Conservation (phyloP, 345 rosid species). For the Sisymbrium altissimum region DNA sequence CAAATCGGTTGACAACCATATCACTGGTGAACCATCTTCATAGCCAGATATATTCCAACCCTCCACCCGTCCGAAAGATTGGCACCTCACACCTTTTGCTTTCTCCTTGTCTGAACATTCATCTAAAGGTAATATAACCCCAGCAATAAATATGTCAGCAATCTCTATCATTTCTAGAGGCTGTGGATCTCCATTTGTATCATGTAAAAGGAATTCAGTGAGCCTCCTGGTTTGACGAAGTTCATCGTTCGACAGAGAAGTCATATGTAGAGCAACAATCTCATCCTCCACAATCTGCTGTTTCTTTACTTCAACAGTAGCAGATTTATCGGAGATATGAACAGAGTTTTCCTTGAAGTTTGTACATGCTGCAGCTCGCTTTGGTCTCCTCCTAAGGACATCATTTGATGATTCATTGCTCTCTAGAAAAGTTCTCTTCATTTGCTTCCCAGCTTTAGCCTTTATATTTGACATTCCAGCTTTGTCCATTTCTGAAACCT, state of each 20-base stretch:
- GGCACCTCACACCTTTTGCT: slow-evolving; percentile 46
- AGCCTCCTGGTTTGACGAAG: slow-evolving; percentile 52
- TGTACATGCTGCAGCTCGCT: slow-evolving; percentile 72
- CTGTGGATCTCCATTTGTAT: slow-evolving; percentile 38
- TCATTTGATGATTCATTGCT: slow-evolving; percentile 17
- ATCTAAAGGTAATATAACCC: slow-evolving; percentile 48
- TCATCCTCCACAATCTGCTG: slow-evolving; percentile 51
- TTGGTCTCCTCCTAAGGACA: slow-evolving; percentile 45
- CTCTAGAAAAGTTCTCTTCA: slow-evolving; percentile 35
- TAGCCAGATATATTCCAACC: too few species aligned
- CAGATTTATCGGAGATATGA: slow-evolving; percentile 36
- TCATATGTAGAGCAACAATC: slow-evolving; percentile 39
- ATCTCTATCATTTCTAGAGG: slow-evolving; percentile 57
- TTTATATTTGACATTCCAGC: too few species aligned
- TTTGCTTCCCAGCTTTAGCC: slow-evolving; percentile 15
- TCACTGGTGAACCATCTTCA: too few species aligned
- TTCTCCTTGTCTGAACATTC: slow-evolving; percentile 40
- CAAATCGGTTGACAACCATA: slow-evolving; percentile 60
- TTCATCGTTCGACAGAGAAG: slow-evolving; percentile 34
- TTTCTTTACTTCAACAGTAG: slow-evolving; percentile 42
- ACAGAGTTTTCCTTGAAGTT: slow-evolving; percentile 57
- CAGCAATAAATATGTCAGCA: slow-evolving; percentile 47
- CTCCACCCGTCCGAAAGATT: too few species aligned
- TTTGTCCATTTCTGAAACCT: too few species aligned
- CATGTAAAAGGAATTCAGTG: slow-evolving; percentile 45